These are phyloP conservation scores for Blumeria hordei DNA, from an alignment of 2,329 filamentous ascomycete species.

Conservation along the genomic window DNA sequence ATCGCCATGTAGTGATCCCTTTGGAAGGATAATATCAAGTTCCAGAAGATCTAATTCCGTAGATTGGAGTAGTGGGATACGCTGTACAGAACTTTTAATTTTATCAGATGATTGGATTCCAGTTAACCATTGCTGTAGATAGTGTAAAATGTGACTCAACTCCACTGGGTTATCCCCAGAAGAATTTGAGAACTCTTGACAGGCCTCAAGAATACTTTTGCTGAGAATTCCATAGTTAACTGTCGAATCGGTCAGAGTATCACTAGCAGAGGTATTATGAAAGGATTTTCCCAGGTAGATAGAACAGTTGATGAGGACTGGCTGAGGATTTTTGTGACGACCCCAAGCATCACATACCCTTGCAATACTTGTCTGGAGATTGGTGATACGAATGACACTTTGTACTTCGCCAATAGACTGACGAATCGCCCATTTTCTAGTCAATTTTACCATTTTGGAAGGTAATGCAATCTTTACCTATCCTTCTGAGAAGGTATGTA, in stretches of 20 bases:
- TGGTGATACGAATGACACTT: conserved; percentile 32
- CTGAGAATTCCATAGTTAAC: conserved; percentile 51
- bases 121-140: conserved; percentile 3
- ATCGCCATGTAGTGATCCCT: conserved; percentile 41
- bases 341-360: conserved; percentile 27
- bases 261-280: conserved; percentile 24
- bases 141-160: conserved; percentile 3
- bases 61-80: conserved; percentile 16
- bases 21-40: conserved; percentile 34
- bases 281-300: conserved; percentile 33
- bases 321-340: conserved; percentile 29
- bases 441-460: background rate
- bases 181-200: conserved; percentile 4
- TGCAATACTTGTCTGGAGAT: conserved; percentile 30
- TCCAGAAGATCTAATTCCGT: conserved; percentile 22
- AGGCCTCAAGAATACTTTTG: conserved; percentile 32
- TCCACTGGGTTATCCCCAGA: conserved; percentile 1
- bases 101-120: background rate
- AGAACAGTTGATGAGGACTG: conserved; percentile 32
- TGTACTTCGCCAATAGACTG: conserved; percentile 18
- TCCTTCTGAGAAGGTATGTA: no score
- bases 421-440: conserved; percentile 4
- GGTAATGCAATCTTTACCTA: no score
- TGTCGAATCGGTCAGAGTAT: conserved; percentile 25
- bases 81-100: background rate